These are phyloP conservation scores for Sclerotinia sclerotiorum DNA, from an alignment of 2,329 filamentous ascomycete genomes.

Conservation along the genomic window DNA sequence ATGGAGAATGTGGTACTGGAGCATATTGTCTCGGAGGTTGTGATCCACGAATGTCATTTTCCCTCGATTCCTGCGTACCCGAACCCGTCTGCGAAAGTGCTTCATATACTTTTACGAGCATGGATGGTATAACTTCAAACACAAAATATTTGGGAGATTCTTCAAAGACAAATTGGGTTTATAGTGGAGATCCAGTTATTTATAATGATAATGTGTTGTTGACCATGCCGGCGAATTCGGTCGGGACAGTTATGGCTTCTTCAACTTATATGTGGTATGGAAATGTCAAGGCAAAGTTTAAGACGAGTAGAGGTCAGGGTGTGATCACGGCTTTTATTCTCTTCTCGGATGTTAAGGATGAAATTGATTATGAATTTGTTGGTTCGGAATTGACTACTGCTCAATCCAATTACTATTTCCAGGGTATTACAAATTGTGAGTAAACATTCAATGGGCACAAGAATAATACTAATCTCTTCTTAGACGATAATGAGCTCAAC, in stretches of 20 bases:
- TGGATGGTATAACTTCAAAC: conserved; percentile 70
- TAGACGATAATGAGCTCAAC: conserved; percentile 75
- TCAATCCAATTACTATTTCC: conserved; percentile 97
- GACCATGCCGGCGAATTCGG: conserved; percentile 84
- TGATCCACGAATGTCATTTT: conserved; percentile 81
- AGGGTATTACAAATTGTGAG: conserved; percentile 89
- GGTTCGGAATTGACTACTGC: conserved; percentile 73
- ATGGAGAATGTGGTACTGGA: conserved; percentile 88
- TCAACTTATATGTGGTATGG: conserved; percentile 97
- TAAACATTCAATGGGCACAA: neutral
- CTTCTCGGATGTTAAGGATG: conserved; percentile 92
- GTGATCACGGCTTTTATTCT: conserved; percentile 98
- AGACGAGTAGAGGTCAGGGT: conserved; percentile 79
- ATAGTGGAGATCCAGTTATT: conserved; percentile 70
- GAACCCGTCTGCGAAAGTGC: conserved; percentile 76
- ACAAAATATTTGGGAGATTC: conserved; percentile 84
- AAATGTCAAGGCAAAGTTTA: conserved; percentile 80
- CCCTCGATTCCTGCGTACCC: conserved; percentile 80
- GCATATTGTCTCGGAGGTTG: conserved; percentile 96
- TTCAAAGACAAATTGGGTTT: conserved; percentile 80
- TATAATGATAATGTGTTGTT: conserved; percentile 72
- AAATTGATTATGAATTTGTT: conserved; percentile 96
- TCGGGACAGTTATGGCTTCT: conserved; percentile 81
- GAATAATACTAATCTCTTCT: conserved; percentile 34
- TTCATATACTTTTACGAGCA: conserved; percentile 69